These are phyloP conservation scores for Taphrina populina DNA, from an alignment of 1,139 yeast species.

Conservation along the genomic window DNA sequence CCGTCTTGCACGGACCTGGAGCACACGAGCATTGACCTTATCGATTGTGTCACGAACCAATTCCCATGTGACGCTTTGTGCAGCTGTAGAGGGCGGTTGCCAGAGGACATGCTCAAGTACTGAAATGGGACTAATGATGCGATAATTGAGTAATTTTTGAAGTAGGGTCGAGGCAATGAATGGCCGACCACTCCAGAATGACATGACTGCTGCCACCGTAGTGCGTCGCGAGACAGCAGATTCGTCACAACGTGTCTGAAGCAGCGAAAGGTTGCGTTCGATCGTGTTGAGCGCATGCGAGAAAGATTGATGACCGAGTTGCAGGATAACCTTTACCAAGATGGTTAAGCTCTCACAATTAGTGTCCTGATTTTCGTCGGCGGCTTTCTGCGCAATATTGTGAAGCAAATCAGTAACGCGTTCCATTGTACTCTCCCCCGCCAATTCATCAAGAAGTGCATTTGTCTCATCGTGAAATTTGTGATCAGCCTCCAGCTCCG, in stretches of 20 bases:
- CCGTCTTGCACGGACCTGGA: conserved; percentile 35
- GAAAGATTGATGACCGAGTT: conserved; percentile 83
- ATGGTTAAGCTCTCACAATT: conserved; percentile 44
- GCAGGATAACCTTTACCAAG: conserved; percentile 69
- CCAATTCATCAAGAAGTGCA: conserved; percentile 43
- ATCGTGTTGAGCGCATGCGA: conserved; percentile 79
- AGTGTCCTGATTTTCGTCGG: conserved; percentile 23
- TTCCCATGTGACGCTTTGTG: conserved; percentile 39
- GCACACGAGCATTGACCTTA: conserved; percentile 35
- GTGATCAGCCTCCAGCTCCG: conserved; percentile 44
- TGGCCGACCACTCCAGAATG: conserved; percentile 57
- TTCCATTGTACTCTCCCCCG: conserved; percentile 42
- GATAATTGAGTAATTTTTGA: conserved; percentile 53
- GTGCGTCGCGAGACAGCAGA: conserved; percentile 48
- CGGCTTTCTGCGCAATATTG: conserved; percentile 45
- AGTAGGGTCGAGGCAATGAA: conserved; percentile 54
- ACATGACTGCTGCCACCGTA: conserved; percentile 44
- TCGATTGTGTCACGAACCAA: conserved; percentile 38
- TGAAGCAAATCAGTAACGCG: conserved; percentile 46
- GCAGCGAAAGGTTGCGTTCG: conserved; percentile 55
- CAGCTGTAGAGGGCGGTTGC: conserved; percentile 21
- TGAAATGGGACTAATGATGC: conserved; percentile 41
- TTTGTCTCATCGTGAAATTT: conserved; percentile 41
- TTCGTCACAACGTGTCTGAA: conserved; percentile 51
- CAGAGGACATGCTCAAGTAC: conserved; percentile 39